A percentile compares a stretch with the other conserved stretches of the same genome.
phyloP scores from a whole-genome alignment of 1,284 basidiomycete genomes.

The Vanrija humicola region DNA sequence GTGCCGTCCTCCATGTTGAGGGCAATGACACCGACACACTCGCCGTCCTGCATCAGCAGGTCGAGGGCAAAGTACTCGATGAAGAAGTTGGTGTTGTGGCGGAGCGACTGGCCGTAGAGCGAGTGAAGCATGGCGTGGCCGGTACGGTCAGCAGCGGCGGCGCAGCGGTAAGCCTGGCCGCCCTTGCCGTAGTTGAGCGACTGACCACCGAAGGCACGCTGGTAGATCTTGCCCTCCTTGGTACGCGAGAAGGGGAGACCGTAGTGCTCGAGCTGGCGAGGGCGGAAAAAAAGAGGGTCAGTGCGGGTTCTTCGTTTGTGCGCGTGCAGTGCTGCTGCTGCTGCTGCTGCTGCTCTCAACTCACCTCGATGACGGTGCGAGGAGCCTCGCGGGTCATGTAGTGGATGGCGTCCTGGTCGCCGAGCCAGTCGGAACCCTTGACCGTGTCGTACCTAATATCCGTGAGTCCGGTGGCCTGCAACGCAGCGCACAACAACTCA shows the following conservation, averaged over 20 bases:
- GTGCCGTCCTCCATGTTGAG: slow-evolving; percentile 99
- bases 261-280: slow-evolving; percentile 85
- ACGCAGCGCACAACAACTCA: slow-evolving; percentile 42
- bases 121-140: slow-evolving; percentile 98
- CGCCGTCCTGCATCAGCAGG: slow-evolving; percentile 96
- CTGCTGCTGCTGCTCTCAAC: slow-evolving; percentile 17
- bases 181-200: slow-evolving; percentile 97
- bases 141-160: slow-evolving; percentile 97
- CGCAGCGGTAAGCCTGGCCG: slow-evolving; percentile 98
- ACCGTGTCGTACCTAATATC: slow-evolving; percentile 69
- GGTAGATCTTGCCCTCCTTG: slow-evolving; percentile 99
- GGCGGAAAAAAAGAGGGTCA: not conserved
- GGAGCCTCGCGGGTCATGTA: slow-evolving; percentile 99
- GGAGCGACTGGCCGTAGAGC: slow-evolving; percentile 96
- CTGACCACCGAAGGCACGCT: slow-evolving; percentile 98
- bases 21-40: slow-evolving; percentile 98
- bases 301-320: not conserved
- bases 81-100: slow-evolving; percentile 99
- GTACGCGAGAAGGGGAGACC: slow-evolving; percentile 99
- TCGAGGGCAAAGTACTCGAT: slow-evolving; percentile 99
- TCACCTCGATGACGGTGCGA: slow-evolving; percentile 82
- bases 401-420: slow-evolving; percentile 99
- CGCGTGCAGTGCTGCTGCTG: not conserved
- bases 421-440: slow-evolving; percentile 99
- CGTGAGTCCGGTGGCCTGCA: too few species aligned